A percentile compares a stretch with the other conserved stretches of the same genome.
These are phyloP conservation scores for Periconia digitata DNA, from an alignment of 2,329 filamentous ascomycete genomes.

Conservation along the genomic window DNA sequence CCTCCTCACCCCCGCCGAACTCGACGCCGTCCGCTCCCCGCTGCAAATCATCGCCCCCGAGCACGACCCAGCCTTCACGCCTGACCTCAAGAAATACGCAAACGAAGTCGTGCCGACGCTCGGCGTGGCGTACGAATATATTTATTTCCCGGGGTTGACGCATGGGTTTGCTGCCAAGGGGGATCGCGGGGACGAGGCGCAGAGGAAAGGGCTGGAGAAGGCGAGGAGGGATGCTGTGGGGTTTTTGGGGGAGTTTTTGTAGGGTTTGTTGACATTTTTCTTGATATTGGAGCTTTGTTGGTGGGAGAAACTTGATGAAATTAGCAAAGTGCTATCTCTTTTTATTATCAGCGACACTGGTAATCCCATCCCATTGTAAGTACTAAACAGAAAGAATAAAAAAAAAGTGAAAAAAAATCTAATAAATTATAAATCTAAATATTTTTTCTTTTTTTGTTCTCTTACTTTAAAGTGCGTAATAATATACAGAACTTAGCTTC, in stretches of 20 bases:
- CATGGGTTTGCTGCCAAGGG: constrained; percentile 39
- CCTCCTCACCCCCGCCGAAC: constrained; percentile 30
- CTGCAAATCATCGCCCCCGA: constrained; percentile 35
- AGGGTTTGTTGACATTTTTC: constrained; percentile 8
- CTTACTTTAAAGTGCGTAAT: too few relatives aligned
- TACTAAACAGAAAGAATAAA: too few relatives aligned
- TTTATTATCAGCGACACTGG: too few relatives aligned
- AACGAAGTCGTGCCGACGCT: constrained; percentile 30
- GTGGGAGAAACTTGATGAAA: too few relatives aligned
- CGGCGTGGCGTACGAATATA: constrained; percentile 36
- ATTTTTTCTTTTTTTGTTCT: too few relatives aligned
- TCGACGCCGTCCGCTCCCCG: constrained; percentile 34
- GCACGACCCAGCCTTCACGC: constrained; percentile 26
- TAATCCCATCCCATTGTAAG: too few relatives aligned
- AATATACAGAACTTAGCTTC: too few relatives aligned
- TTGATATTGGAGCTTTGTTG: too few relatives aligned
- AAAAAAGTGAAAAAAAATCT: too few relatives aligned
- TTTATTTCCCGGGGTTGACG: constrained; percentile 33
- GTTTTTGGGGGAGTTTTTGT: constrained; percentile 37
- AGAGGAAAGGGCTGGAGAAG: constrained; percentile 38
- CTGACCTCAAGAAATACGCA: constrained; percentile 33
- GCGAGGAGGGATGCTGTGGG: constrained; percentile 34
- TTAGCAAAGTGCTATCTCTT: too few relatives aligned
- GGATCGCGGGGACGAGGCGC: constrained; percentile 22
- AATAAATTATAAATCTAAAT: too few relatives aligned